Conservation (phyloP, 768 basidiomycete genomes). For the Coprinopsis strossmayeri region DNA sequence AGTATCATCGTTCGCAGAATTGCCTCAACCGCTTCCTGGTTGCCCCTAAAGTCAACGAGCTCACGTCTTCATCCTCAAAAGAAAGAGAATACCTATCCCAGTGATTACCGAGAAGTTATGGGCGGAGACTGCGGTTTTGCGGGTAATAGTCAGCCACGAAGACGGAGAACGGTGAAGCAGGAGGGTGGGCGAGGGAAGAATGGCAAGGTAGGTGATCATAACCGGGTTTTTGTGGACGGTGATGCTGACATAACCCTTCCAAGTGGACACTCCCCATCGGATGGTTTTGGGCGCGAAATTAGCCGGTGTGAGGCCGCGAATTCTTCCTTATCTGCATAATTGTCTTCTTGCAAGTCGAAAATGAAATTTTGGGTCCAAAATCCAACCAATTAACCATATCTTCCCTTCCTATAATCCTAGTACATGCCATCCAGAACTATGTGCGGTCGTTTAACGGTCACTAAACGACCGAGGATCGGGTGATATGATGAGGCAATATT, state of each 20-base stretch:
- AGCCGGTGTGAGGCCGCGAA: no score
- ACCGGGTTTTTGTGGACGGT: not conserved
- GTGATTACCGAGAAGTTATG: not conserved
- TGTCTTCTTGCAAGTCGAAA: no score
- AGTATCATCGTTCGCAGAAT: not conserved
- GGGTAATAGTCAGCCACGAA: not conserved
- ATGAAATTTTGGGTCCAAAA: no score
- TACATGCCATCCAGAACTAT: no score
- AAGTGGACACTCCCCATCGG: not conserved
- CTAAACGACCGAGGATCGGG: no score
- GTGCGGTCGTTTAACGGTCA: no score
- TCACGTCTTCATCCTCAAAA: no score
- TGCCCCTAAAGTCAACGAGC: no score
- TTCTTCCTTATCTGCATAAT: no score
- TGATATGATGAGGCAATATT: not conserved
- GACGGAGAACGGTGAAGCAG: not conserved
- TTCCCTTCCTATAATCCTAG: no score
- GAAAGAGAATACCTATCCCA: not conserved
- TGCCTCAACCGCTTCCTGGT: not conserved
- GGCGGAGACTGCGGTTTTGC: not conserved
- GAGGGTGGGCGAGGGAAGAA: not conserved
- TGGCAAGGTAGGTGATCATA: not conserved
- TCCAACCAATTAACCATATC: no score
- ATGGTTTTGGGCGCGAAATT: not conserved
- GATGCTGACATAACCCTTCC: slow-evolving; percentile 2